Conservation (phyloP, 192 early-diverging fungal genomes). For the Coemansia aciculifera region DNA sequence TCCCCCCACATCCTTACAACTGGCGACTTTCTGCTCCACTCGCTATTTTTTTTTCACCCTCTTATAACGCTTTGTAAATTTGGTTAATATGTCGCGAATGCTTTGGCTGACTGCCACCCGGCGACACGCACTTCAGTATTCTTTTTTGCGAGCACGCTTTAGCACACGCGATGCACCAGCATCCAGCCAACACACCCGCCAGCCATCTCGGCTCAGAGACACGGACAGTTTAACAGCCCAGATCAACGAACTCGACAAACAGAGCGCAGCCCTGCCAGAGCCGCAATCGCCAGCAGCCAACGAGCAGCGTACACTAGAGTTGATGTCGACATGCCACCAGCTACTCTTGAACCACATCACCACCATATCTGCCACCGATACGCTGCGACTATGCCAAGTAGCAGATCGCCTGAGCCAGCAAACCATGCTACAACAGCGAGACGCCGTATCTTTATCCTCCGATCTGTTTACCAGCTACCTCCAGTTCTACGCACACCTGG, state of each 20-base stretch:
- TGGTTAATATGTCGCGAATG: conserved; percentile 8
- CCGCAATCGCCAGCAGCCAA: neutral
- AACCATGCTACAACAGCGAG: conserved; percentile 3
- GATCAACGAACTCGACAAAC: neutral
- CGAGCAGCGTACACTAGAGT: neutral
- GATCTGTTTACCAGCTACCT: conserved; percentile 19
- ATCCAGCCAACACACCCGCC: neutral
- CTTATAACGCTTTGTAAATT: neutral
- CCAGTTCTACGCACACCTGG: conserved; percentile 42
- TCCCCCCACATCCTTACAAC: no score
- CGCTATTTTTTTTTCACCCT: neutral
- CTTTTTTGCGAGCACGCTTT: neutral
- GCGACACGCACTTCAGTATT: neutral
- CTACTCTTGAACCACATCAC: neutral
- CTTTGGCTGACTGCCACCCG: neutral
- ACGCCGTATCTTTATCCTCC: neutral
- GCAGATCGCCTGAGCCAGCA: conserved; percentile 30
- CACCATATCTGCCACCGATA: neutral
- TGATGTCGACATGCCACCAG: conserved; percentile 7
- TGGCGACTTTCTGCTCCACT: no score
- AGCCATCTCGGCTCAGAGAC: neutral
- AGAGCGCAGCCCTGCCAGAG: neutral
- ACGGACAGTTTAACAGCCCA: neutral
- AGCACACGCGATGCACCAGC: neutral
- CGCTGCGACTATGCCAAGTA: conserved; percentile 12